phyloP scores from a whole-genome alignment of 2,329 filamentous ascomycete genomes.

The Pseudogymnoascus sp. region DNA sequence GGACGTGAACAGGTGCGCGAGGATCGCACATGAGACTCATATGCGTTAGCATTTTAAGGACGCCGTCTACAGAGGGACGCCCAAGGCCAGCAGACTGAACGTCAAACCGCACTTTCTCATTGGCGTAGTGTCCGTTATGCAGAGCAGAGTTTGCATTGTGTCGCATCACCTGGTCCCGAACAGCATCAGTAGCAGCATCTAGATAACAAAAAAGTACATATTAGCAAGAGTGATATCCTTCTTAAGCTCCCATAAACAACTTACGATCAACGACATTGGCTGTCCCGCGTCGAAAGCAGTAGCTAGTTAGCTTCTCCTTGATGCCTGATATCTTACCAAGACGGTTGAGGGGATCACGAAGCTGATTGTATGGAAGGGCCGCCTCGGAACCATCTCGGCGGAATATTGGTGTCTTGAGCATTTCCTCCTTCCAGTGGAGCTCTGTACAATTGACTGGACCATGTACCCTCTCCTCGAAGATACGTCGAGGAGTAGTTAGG shows the following conservation, averaged over 20 bases:
- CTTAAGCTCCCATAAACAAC: slow-evolving; percentile 9
- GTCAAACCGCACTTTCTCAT: slow-evolving; percentile 14
- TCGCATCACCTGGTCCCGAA: slow-evolving; percentile 12
- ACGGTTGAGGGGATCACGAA: slow-evolving; percentile 12
- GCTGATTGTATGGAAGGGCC: slow-evolving; percentile 5
- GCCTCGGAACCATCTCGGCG: slow-evolving; percentile 1
- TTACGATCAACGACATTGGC: slow-evolving; percentile 18
- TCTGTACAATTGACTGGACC: slow-evolving; percentile 2
- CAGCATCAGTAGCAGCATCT: slow-evolving; percentile 9
- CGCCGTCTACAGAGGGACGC: slow-evolving; percentile 6
- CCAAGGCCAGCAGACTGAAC: slow-evolving; percentile 15
- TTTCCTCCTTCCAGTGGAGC: slow-evolving; percentile 5
- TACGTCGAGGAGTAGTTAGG: slow-evolving; percentile 11
- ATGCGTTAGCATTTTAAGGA: slow-evolving; percentile 8
- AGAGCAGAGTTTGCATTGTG: slow-evolving; percentile 10
- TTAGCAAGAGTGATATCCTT: slow-evolving; percentile 8
- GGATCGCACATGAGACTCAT: slow-evolving; percentile 11
- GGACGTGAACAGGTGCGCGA: not conserved
- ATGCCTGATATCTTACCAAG: slow-evolving; percentile 11
- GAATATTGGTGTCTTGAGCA: slow-evolving; percentile 9
- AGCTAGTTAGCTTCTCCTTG: slow-evolving; percentile 16
- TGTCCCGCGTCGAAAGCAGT: slow-evolving; percentile 18
- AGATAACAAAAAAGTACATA: not conserved
- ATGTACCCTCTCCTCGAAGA: slow-evolving; percentile 15
- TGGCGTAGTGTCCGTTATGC: slow-evolving; percentile 9